phyloP scores from a whole-genome alignment of 1,139 yeast species.

The Hyphopichia buzzinii region DNA sequence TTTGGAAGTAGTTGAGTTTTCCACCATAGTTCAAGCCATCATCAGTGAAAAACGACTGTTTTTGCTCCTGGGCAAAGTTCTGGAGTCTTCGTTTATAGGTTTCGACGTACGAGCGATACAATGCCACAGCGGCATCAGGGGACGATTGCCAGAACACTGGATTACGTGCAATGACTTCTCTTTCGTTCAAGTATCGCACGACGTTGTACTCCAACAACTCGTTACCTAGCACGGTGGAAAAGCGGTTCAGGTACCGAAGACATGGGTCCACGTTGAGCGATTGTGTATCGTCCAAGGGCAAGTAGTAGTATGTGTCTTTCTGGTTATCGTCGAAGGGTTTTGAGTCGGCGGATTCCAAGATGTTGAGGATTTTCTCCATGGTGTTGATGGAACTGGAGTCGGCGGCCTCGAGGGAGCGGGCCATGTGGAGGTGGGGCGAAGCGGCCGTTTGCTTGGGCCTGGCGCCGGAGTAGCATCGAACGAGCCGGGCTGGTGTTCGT shows the following conservation, averaged over 20 bases:
- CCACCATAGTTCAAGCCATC: slow-evolving; percentile 9
- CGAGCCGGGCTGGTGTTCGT: slow-evolving; percentile 1
- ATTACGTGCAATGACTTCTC: slow-evolving; percentile 10
- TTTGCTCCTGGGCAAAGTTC: slow-evolving; percentile 5
- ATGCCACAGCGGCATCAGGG: slow-evolving; percentile 1
- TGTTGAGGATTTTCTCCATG: slow-evolving; percentile 16
- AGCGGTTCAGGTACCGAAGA: slow-evolving; percentile 6
- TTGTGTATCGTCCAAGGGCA: not conserved
- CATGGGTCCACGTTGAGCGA: slow-evolving; percentile 1
- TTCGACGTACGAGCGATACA: slow-evolving; percentile 5
- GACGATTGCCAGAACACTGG: slow-evolving; percentile 9
- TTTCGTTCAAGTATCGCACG: slow-evolving; percentile 14
- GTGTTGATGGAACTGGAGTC: slow-evolving; percentile 13
- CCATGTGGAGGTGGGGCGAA: slow-evolving; percentile 3
- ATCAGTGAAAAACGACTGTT: slow-evolving; percentile 10
- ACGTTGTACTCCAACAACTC: slow-evolving; percentile 16
- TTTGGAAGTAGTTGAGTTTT: slow-evolving; percentile 8
- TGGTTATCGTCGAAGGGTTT: slow-evolving; percentile 2
- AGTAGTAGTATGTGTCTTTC: not conserved
- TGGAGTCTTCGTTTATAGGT: slow-evolving; percentile 1
- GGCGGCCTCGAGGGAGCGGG: slow-evolving; percentile 11
- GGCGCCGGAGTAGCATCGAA: not conserved
- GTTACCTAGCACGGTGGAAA: slow-evolving; percentile 11
- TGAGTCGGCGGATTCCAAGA: slow-evolving; percentile 11
- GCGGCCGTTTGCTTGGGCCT: not conserved